phyloP scores from a whole-genome alignment of 176 grass and related monocot species.

The Ensete ventricosum region DNA sequence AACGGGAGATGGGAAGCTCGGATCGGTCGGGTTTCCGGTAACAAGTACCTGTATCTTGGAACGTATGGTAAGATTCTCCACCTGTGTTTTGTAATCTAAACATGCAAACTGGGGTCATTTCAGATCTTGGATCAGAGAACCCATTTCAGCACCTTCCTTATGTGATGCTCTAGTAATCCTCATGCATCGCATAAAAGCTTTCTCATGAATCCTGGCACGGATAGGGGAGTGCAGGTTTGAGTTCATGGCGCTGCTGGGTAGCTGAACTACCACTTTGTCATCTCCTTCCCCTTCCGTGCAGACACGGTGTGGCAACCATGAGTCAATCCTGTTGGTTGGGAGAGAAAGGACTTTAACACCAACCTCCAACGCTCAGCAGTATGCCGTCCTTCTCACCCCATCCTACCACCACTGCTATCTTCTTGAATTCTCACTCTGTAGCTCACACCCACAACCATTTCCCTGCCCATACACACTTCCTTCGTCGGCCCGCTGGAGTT shows the following conservation, averaged over 20 bases:
- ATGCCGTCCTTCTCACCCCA: too few species aligned
- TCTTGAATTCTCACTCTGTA: not conserved
- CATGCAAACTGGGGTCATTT: too few species aligned
- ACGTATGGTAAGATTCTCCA: slow-evolving; percentile 29
- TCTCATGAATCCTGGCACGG: too few species aligned
- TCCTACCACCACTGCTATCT: too few species aligned
- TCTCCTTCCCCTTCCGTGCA: not conserved
- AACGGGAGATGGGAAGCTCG: slow-evolving; percentile 61
- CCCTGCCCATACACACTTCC: not conserved
- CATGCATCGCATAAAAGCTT: too few species aligned
- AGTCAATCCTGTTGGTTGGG: too few species aligned
- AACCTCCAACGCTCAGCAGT: slow-evolving; percentile 31
- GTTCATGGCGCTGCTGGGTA: too few species aligned
- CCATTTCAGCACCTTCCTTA: too few species aligned
- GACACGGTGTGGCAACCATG: too few species aligned
- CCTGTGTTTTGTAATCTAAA: not conserved
- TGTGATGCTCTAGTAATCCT: too few species aligned
- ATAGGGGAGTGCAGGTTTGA: too few species aligned
- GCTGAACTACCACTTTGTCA: not conserved
- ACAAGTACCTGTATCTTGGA: slow-evolving; percentile 69
- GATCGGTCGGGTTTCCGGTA: slow-evolving; percentile 51
- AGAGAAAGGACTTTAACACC: not conserved
- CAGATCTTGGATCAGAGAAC: too few species aligned
- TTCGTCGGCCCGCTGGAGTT: not conserved
- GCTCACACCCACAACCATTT: slow-evolving; percentile 18